Percentiles rank a stretch among this genome's conserved stretches.
Evolutionary conservation across 164 flowering plant species (phyloP).

Genomic region (Cinnamomum chago): DNA sequence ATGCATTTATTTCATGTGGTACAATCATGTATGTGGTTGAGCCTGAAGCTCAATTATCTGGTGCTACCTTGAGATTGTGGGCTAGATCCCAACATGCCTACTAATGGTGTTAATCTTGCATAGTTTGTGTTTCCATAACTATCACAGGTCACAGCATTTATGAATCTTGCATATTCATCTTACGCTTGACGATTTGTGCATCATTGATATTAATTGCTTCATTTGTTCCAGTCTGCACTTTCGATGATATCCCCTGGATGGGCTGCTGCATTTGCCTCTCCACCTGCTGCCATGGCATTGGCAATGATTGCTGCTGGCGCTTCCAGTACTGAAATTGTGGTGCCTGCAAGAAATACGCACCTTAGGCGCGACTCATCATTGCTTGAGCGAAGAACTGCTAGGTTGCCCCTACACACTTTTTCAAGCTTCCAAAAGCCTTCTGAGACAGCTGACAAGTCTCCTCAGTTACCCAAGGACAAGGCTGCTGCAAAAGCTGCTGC

Average conservation of each 20-base stretch:
- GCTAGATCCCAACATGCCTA: background rate
- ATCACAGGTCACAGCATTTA: background rate
- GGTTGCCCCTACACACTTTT: conserved; percentile 78
- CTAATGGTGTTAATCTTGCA: background rate
- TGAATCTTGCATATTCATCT: background rate
- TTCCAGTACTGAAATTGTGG: conserved; percentile 74
- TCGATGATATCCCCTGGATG: conserved; percentile 92
- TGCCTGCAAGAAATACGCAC: conserved; percentile 48
- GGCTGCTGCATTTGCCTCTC: conserved; percentile 99
- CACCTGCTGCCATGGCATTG: conserved; percentile 97
- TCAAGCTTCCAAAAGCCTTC: conserved; percentile 86
- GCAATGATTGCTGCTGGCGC: conserved; percentile 99
- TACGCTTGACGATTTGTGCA: background rate
- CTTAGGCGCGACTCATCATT: conserved; percentile 79
- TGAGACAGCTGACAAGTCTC: conserved; percentile 49
- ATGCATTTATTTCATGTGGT: background rate
- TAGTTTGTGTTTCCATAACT: background rate
- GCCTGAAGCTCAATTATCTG: background rate
- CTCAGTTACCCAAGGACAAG: conserved; percentile 68
- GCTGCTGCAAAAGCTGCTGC: conserved; percentile 99
- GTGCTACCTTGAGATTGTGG: background rate
- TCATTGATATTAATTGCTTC: background rate
- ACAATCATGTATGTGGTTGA: background rate
- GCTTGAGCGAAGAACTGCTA: conserved; percentile 69
- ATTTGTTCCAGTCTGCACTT: conserved; percentile 78